Evolutionary conservation across 2,329 filamentous ascomycete species (phyloP), one percentile per base, ranked within the genome.

Genomic region (Fonsecaea monophora): DNA sequence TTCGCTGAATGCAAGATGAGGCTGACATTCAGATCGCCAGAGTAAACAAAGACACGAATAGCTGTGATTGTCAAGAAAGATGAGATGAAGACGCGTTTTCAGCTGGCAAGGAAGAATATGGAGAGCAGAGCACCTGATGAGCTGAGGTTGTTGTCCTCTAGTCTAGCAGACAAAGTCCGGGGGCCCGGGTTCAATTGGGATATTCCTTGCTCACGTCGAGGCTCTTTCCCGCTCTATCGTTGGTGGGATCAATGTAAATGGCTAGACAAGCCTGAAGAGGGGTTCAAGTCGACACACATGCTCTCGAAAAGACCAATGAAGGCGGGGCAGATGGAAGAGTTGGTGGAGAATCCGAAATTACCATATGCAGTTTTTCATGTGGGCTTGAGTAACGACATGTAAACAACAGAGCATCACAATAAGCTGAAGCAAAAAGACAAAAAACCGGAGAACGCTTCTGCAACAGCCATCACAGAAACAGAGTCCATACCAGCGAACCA

Each of bases 321-420:
- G 63, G 60, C 42, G 67, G 66, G 62, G 60, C 45, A 60, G 45
- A 55, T 64, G 62, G 58, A 61, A 68, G 57, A 66, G 57, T 53
- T 63, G 65, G 68, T 70, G 68, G 65, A 66, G 62, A 57, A 59
- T 32, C 68, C 66, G 68, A 70, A 64, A 70, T 70, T 70, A 60
- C 67, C 50, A 66, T 66, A 62, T 68, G 65, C 60, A 62, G 58
- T 57, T 32, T 57, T 32, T 34, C 53, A 66, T 67, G 66, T 63
- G 65, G 48, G 34, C 60, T 66, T 50, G 58, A 58, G 65, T 62
- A 42, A 64, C 18, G 48, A 32, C 9, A 64, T 30, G 60, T 63
- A 65, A 66, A 70, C 59, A 70, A 70, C 59, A 70, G 32, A 66
- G 40, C 30, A 58, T 61, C 59, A 59, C 55, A 53, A 45, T 30